Percentiles rank a stretch among this genome's conserved stretches.
Evolutionary conservation across 495 filamentous ascomycete species (phyloP).

Genomic region (Cercophora samala): DNA sequence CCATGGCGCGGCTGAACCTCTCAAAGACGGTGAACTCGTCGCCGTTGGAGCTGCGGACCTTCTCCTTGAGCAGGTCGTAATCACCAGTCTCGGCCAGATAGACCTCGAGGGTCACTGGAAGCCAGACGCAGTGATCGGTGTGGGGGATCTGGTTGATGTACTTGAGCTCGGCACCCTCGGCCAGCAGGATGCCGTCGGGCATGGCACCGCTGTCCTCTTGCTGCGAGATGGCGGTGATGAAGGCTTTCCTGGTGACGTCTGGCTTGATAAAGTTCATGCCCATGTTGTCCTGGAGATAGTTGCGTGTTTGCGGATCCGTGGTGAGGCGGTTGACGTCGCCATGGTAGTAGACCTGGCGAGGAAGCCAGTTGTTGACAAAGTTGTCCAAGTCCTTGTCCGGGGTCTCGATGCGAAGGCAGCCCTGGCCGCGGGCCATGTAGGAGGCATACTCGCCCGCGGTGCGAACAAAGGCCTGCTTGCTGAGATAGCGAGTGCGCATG

Average conservation of each 20-base stretch:
- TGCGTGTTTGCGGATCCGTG: conserved; percentile 56
- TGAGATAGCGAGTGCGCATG: conserved; percentile 50
- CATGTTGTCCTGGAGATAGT: conserved; percentile 60
- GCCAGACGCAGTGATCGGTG: conserved; percentile 58
- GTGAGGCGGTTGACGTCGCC: conserved; percentile 57
- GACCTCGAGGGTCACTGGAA: conserved; percentile 51
- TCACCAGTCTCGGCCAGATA: conserved; percentile 55
- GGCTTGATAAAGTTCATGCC: conserved; percentile 58
- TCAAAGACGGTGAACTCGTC: conserved; percentile 50
- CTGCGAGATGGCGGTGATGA: conserved; percentile 49
- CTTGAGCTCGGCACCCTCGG: conserved; percentile 54
- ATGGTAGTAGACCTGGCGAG: conserved; percentile 56
- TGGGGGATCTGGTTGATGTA: conserved; percentile 60
- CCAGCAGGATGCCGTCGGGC: conserved; percentile 54
- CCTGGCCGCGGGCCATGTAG: conserved; percentile 49
- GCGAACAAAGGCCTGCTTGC: conserved; percentile 45
- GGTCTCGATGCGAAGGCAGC: conserved; percentile 51
- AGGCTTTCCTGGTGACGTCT: conserved; percentile 44
- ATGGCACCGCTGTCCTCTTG: conserved; percentile 54
- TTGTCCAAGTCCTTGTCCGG: conserved; percentile 55
- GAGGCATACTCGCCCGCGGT: conserved; percentile 44
- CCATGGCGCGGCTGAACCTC: conserved; percentile 52
- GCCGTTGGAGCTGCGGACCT: conserved; percentile 40
- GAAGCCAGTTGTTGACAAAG: conserved; percentile 58
- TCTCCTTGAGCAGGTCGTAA: conserved; percentile 47